Base-by-base conservation (phyloP, 2,329 filamentous ascomycete genomes). In the Zasmidium citrigriseum region DNA sequence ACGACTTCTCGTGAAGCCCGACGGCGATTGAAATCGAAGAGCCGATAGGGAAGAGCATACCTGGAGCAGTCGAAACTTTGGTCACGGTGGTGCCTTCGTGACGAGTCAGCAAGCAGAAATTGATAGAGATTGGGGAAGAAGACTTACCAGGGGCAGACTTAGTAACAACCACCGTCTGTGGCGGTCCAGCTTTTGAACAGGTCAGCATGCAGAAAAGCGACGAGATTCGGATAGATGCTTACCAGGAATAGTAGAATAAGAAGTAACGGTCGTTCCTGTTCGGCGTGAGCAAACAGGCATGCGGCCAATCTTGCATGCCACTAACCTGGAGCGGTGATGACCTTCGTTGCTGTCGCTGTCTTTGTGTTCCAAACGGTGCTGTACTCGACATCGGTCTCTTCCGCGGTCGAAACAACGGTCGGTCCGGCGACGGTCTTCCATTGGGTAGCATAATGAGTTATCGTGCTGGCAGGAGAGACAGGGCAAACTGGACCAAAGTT, bases 241-340 rank as follows among this genome's bases (percentile, higher is more conserved):
- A n/a, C n/a, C n/a, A 7, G 47, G 47, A 18, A 50, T 29, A 11
- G 22, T 50, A 10, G 29, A 24, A n/a, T 46, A 55, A 10, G 20
- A n/a, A 27, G 46, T 55, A 2, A 55, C 24, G 14, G 52, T 47
- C 18, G 53, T 49, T 22, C 50, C 50, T 49, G 16, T 18, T 18
- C 9, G n/a, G 24, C 23, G 29, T 24, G 4, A 21, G 49, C 25
- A n/a, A 4, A 29, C 4, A 14, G 7, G 14, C 22, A n/a, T n/a
- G n/a, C n/a, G n/a, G n/a, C 34, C 34, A 41, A 41, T 4, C 16
- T 16, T 22, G 12, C 18, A 10, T 20, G 23, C 4, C 20, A n/a
- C 34, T 45, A 21, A 53, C 51, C 51, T 48, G 53, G 45, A 41
- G 53, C 53, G 10, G 53, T 55, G n/a, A 55, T 25, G 24, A 49